Evolutionary conservation across 345 rosid species (phyloP), one percentile per base, ranked within the genome.

Genomic region (Punica granatum): DNA sequence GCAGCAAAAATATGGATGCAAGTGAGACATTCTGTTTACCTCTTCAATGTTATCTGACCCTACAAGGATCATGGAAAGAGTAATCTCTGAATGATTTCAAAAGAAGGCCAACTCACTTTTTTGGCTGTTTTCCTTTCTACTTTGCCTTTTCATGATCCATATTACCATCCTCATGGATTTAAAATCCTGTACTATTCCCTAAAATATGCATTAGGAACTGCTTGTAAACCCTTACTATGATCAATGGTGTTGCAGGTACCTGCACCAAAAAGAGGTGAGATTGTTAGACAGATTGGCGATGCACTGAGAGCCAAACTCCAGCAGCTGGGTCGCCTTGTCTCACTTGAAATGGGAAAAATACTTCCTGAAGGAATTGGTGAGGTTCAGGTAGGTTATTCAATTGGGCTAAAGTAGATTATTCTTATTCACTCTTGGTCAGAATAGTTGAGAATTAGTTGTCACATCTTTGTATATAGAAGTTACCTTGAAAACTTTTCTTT

Each of bases 331-430:
- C 89, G 81, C 26, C 93, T 94, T 72, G 86, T 94, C 39, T 91
- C 99, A 12, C 89, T 91, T 63, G 99, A 94, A 84, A 92, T 94
- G 99, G 99, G 99, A 59, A 94, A 94, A 78, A 89, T 89, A 63
- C 87, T 91, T 59, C 87, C 99, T 8, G 98, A 94, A 83, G 99
- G 98, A 77, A 83, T 94, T 10, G 99, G 98, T 36, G 99, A 94
- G 84, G 98, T 94, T 72, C 97, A 94, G 69, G 99, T 91, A 75
- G 78, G 73, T 75, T 30, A 26, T 32, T 25, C 28, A 39, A 32
- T 19, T 49, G 21, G 10, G 18, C 25, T 43, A 13, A 7, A 32
- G 19, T 36, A 33, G 33, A n/a, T 35, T 63, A 21, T 63, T 42
- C 33, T 36, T 19, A n/a, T 0, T 36, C 12, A 26, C 61, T 26